Conservation (phyloP, 257 asterid genomes). For the Schizonepeta tenuifolia region DNA sequence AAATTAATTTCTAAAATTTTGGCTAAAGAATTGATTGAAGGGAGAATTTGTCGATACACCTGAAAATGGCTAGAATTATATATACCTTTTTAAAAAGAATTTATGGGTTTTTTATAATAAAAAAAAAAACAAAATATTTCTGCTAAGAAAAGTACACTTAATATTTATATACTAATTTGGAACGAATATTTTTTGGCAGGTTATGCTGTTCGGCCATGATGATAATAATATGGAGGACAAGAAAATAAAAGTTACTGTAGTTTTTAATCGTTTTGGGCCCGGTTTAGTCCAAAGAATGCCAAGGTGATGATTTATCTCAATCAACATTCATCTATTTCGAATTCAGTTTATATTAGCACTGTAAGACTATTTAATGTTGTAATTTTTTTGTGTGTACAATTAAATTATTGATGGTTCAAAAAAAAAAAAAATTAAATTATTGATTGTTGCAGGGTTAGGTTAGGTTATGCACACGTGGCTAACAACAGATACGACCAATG, state of each 20-base stretch:
- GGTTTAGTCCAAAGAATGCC: slow-evolving; percentile 95
- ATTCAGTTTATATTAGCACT: too few species aligned
- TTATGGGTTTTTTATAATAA: too few species aligned
- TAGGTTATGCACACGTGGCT: slow-evolving; percentile 82
- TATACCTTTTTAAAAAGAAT: too few species aligned
- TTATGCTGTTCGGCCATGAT: slow-evolving; percentile 69
- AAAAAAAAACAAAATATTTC: too few species aligned
- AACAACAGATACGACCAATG: slow-evolving; percentile 78
- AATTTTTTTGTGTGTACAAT: neutral
- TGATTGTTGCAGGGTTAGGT: slow-evolving; percentile 57
- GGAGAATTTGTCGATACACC: too few species aligned
- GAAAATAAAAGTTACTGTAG: slow-evolving; percentile 71
- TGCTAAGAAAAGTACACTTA: too few species aligned
- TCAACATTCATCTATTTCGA: neutral
- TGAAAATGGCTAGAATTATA: too few species aligned
- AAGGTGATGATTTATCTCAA: slow-evolving; percentile 14
- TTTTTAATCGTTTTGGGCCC: slow-evolving; percentile 82
- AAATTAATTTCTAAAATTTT: too few species aligned
- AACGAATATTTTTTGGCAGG: slow-evolving; percentile 31
- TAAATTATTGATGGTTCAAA: neutral
- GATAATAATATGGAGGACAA: slow-evolving; percentile 65
- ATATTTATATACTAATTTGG: too few species aligned
- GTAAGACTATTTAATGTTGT: too few species aligned
- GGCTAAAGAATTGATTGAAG: too few species aligned
- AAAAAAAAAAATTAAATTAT: slow-evolving; percentile 1